phyloP scores from a whole-genome alignment of 352 stramenopile species.

The Phytophthora pseudosyringae region DNA sequence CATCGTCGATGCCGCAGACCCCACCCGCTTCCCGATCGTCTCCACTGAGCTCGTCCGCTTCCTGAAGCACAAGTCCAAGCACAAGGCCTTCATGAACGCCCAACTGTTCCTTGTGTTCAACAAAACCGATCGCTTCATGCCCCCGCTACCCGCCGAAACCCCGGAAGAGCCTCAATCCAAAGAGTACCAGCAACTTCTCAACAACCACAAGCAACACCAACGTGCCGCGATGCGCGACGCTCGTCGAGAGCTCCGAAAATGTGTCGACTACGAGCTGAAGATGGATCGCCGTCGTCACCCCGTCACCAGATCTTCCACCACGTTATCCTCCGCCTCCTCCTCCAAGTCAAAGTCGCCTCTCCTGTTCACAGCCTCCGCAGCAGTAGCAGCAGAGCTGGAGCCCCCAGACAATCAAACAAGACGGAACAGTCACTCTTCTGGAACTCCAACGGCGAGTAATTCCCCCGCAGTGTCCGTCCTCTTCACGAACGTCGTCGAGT shows the following conservation, averaged over 20 bases:
- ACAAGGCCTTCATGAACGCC: constrained; percentile 35
- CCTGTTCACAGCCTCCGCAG: constrained; percentile 12
- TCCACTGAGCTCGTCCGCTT: constrained; percentile 55
- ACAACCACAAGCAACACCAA: constrained; percentile 32
- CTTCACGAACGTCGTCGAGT: constrained; percentile 59
- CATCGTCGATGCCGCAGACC: constrained; percentile 55
- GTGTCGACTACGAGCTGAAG: constrained; percentile 54
- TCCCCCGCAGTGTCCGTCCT: constrained; percentile 27
- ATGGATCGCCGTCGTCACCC: constrained; percentile 53
- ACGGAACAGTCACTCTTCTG: constrained; percentile 7
- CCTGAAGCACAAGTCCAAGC: constrained; percentile 44
- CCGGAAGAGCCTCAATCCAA: constrained; percentile 21
- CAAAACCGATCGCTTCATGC: constrained; percentile 53
- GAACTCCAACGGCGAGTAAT: constrained; percentile 7
- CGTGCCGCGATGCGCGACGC: constrained; percentile 38
- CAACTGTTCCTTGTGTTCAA: constrained; percentile 67
- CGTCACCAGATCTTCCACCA: constrained; percentile 7
- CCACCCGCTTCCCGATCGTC: constrained; percentile 56
- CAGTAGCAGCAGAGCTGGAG: constrained; percentile 12
- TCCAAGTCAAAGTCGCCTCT: constrained; percentile 14
- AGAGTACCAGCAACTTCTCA: constrained; percentile 34
- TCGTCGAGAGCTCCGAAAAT: constrained; percentile 55
- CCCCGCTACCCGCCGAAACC: constrained; percentile 8
- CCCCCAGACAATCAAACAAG: constrained; percentile 1
- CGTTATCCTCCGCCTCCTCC: constrained; percentile 5